Evolutionary conservation across 2,329 filamentous ascomycete genomes (phyloP), one percentile per base, ranked within the genome.

Genomic region (Rhexocercosporidium sp.): DNA sequence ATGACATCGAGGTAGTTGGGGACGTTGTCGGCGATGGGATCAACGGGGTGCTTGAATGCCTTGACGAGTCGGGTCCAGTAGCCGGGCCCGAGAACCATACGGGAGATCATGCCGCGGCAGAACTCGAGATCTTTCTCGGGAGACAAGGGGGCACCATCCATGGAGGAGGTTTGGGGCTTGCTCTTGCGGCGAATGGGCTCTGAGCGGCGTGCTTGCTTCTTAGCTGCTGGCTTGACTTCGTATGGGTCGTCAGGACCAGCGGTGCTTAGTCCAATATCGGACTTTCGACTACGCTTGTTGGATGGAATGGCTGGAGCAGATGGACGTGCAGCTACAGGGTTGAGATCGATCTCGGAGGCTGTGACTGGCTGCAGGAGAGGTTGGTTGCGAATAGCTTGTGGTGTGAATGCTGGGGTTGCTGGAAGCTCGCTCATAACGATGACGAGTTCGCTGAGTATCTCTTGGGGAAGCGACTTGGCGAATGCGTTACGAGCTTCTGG

Each of bases 51-150:
- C 53, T 83, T 84, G 77, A 90, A 90, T 0, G 86, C 86, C 0
- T 86, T 86, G 3, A 90, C 87, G 0, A 89, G 81, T n/a, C 87
- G 85, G 0, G 88, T 90, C 88, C 88, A 90, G 75, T 88, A 90
- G 7, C 88, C 87, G 67, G 88, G 87, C 0, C 87, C 87, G 1
- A 85, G 87, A 0, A 89, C 79, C 88, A 90, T 90, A 34, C 87
- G 81, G 1, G 80, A 81, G 57, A 90, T 75, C 0, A 90, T 79
- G 69, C 89, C 86, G 2, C 83, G 78, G 71, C 88, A 90, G 73
- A 88, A 90, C 11, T 82, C 81, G 20, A 90, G 76, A 74, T 88
- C 88, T 66, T 82, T 78, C 22, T 79, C 78, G 1, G 72, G 64
- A 6, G 62, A 68, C 31, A 71, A n/a, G n/a, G 62, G 62, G 18